Percentiles rank a stretch among this genome's conserved stretches.
Conservation (phyloP, 345 rosid genomes). For the Euclidium syriacum region DNA sequence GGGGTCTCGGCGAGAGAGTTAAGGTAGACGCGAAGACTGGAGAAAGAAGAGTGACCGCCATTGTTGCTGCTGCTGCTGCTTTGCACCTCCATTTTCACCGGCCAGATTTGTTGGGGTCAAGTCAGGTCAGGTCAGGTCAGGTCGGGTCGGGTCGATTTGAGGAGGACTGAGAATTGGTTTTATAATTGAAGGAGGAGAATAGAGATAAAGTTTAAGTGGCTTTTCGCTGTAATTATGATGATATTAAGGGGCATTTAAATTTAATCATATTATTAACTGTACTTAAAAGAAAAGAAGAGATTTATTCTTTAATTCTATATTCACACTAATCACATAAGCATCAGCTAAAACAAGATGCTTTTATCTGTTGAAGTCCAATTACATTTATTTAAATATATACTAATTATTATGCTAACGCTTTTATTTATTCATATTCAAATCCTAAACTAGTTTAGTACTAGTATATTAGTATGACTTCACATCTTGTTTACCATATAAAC, state of each 20-base stretch:
- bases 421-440: neutral
- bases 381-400: neutral
- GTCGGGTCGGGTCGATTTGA: neutral
- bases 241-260: neutral
- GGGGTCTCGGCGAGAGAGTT: slow-evolving; percentile 64
- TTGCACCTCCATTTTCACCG: slow-evolving; percentile 27
- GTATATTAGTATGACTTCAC: neutral
- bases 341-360: slow-evolving; percentile 18
- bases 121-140: neutral
- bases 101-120: neutral
- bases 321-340: slow-evolving; percentile 24
- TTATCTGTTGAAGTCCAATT: slow-evolving; percentile 12
- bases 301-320: slow-evolving; percentile 8
- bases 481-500: neutral
- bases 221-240: slow-evolving; percentile 5
- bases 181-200: too few relatives aligned
- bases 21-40: slow-evolving; percentile 49
- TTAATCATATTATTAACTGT: neutral
- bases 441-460: slow-evolving; percentile 1
- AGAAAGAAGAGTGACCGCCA: slow-evolving; percentile 52
- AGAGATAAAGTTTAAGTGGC: slow-evolving; percentile 14
- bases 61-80: slow-evolving; percentile 19
- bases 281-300: neutral
- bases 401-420: slow-evolving; percentile 13
- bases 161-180: slow-evolving; percentile 7